Base-by-base conservation (phyloP, 331 rosid species). In the Erythrophleum ivorense region DNA sequence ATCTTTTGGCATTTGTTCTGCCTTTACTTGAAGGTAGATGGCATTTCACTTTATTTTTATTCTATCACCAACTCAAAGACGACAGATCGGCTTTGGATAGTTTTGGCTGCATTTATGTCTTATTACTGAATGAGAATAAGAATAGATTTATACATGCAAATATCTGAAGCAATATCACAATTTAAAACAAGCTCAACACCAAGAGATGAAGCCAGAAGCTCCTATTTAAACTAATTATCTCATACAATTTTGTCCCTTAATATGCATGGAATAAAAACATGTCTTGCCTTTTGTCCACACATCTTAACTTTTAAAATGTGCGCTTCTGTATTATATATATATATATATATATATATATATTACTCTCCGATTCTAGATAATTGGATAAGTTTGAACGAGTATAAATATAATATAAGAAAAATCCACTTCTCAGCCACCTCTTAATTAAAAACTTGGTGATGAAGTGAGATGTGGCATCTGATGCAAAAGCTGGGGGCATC, bases 1-100 rank as follows among this genome's bases (percentile, higher is more conserved):
- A 70, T 24, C 5, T 45, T 19, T 70, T 46, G 75, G 75, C 75
- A 45, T 46, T 43, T 21, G 14, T 67, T 41, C 54, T 68, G 55
- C 45, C 55, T 21, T 19, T 10, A 19, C 55, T 21, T 69, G 19
- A 69, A 69, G 74, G 38, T 43, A 69, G 4, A 24, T 69, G 55
- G 0, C 55, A 45, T 69, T 46, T 21, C 55, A 46, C 34, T 70
- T 46, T 1, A 0, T 43, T 19, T 68, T 41, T 68, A n/a, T 41
- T 67, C 8, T 2, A 11, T 29, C 41, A 60, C 70, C 71, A 36
- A 36, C 12, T 16, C 68, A 33, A 33, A 3, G 3, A 67, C 0
- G 55, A 21, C 55, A 69, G 18, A 68, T 40, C 12, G 2, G 50
- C 16, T 31, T 9, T 8, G 24, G 13, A 21, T 58, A 19, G 64